Percentiles rank a stretch among this genome's conserved stretches.
Conservation (phyloP, 768 basidiomycete species). For the Calocera viscosa region DNA sequence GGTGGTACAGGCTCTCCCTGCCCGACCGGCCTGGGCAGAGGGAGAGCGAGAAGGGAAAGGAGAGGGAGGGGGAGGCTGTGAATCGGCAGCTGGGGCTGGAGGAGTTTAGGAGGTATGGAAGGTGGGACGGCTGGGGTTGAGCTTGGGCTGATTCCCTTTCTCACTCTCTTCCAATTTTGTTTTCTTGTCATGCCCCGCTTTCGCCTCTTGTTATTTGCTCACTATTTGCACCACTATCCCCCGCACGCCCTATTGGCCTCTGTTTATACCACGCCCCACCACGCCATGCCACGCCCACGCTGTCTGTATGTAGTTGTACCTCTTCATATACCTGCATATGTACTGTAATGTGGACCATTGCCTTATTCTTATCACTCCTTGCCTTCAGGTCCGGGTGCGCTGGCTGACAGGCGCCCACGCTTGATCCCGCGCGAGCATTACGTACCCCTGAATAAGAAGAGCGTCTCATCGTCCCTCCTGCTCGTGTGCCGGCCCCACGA, state of each 20-base stretch:
- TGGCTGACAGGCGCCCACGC: background rate
- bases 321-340: conserved; percentile 8
- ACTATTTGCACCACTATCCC: conserved; percentile 7
- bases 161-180: conserved; percentile 13
- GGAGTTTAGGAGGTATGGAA: conserved; percentile 70
- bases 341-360: conserved; percentile 1
- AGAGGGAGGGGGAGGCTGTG: conserved; percentile 23
- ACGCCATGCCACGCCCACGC: background rate
- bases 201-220: conserved; percentile 14
- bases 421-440: too few species aligned
- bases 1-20: conserved; percentile 76
- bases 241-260: too few species aligned
- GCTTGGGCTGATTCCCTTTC: conserved; percentile 10
- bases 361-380: background rate
- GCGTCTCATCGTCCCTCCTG: background rate
- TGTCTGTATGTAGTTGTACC: background rate
- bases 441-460: background rate
- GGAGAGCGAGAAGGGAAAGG: conserved; percentile 47
- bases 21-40: conserved; percentile 30
- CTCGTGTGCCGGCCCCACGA: background rate
- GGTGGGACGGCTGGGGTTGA: conserved; percentile 80
- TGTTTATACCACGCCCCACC: too few species aligned
- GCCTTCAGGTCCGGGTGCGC: background rate
- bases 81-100: conserved; percentile 45
- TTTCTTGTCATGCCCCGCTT: conserved; percentile 14